These are phyloP conservation scores for Teratosphaeria nubilosa DNA, from an alignment of 2,329 filamentous ascomycete genomes.

Conservation along the genomic window DNA sequence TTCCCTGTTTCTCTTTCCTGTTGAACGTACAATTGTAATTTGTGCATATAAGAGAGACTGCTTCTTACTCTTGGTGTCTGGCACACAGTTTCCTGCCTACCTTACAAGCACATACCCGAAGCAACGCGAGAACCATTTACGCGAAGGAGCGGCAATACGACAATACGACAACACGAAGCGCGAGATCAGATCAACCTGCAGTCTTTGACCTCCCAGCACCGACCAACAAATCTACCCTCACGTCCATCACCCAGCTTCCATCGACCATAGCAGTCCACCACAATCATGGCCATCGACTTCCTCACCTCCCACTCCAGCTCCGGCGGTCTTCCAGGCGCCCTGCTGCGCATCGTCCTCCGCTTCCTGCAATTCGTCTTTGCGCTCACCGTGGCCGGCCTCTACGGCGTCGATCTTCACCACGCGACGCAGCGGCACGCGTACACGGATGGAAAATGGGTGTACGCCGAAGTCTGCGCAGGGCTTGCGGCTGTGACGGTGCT, in stretches of 20 bases:
- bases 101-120: not conserved
- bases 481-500: conserved; percentile 52
- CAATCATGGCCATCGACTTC: conserved; percentile 18
- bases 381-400: conserved; percentile 68
- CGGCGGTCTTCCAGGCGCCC: conserved; percentile 23
- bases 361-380: conserved; percentile 68
- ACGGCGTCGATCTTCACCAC: conserved; percentile 56
- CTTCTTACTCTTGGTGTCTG: not conserved
- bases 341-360: conserved; percentile 52
- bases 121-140: not conserved
- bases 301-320: conserved; percentile 15
- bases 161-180: not conserved
- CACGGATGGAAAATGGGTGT: conserved; percentile 64
- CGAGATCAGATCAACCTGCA: not conserved
- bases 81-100: not conserved
- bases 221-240: not conserved
- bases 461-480: conserved; percentile 59
- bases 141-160: not conserved
- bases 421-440: conserved; percentile 42
- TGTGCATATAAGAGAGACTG: not conserved
- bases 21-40: not conserved
- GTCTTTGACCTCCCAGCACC: not conserved
- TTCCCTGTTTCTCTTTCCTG: not conserved
- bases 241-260: conserved; percentile 4
- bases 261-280: not conserved